Base-by-base conservation (phyloP, 257 asterid genomes). In the Anisodus acutangulus region DNA sequence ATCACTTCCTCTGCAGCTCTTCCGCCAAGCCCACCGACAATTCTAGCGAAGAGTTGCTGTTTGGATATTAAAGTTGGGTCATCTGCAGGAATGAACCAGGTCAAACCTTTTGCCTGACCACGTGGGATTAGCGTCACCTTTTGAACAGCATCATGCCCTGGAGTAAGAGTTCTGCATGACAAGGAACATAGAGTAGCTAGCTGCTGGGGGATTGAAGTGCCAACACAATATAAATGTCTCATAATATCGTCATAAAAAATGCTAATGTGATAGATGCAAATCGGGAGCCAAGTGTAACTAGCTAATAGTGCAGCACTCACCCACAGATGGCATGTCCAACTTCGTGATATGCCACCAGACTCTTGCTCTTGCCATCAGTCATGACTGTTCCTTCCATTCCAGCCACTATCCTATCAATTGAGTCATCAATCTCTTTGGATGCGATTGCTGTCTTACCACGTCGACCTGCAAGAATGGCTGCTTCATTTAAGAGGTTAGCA, bases 341-440 rank as follows among this genome's bases (percentile, higher is more conserved):
- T 93, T 97, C 99, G 84, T 95, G 99, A 91, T 97, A 97, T 8
- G 99, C 98, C 83, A 97, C 97, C 7, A 97, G 93, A 90, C 98
- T 97, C 87, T 97, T 97, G 94, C 99, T 95, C 93, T 97, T 97
- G 70, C 99, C 99, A 86, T 97, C 99, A 47, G 99, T 97, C 99
- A 97, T 97, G 49, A 91, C 92, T 54, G 98, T 97, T 59, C 99
- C 98, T 88, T 97, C 98, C 99, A 97, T 97, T 72, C 99, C 99
- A 16, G 98, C 99, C 80, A 97, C 99, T 57, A 95, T 97, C 89
- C 98, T 91, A 85, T 97, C 99, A 83, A 97, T 97, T 10, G 98
- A 95, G 84, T 97, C 99, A 85, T 97, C 99, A 58, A 95, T 90
- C 87, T 97, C 99, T 90, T 93, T 95, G 19, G 97, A 92, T 31